These are phyloP conservation scores for Protoeuglena noctilucae DNA, from an alignment of 139 green algal genomes.

Conservation along the genomic window DNA sequence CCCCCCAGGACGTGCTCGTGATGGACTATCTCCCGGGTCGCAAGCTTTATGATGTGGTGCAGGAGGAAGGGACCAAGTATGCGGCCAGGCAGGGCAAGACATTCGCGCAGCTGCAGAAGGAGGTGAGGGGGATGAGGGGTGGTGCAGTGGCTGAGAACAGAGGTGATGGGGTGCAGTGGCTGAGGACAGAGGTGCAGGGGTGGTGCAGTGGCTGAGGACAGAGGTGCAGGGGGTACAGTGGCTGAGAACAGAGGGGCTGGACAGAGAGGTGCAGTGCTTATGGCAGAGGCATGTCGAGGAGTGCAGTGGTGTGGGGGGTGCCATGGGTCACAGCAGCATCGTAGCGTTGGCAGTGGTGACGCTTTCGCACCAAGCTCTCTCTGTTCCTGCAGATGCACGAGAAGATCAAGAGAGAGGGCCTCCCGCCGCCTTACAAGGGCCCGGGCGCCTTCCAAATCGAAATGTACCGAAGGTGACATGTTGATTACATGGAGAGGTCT, in stretches of 20 bases:
- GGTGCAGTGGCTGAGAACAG: constrained; percentile 1
- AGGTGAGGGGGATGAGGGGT: background rate
- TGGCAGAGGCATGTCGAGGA: constrained; percentile 4
- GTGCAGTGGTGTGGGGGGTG: too few species aligned
- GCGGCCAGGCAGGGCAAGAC: background rate
- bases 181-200: background rate
- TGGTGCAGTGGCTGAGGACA: background rate
- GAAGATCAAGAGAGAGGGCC: background rate
- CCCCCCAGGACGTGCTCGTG: constrained; percentile 15
- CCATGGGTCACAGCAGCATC: too few species aligned
- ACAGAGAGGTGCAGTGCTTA: too few species aligned
- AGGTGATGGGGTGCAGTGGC: background rate
- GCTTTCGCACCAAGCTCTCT: too few species aligned
- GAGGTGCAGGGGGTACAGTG: too few species aligned
- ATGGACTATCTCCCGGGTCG: constrained; percentile 14
- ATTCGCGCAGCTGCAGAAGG: background rate
- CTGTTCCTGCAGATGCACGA: too few species aligned
- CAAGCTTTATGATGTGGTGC: constrained; percentile 13
- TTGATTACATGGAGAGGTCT: too few species aligned
- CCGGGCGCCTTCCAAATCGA: background rate
- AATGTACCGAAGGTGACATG: too few species aligned
- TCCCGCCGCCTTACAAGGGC: background rate
- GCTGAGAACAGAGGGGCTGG: too few species aligned
- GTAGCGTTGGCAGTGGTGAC: too few species aligned
- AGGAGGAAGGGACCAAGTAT: too few species aligned